Evolutionary conservation across 192 early-diverging fungal species (phyloP), one percentile per base, ranked within the genome.

Genomic region (Physocladia obscura): DNA sequence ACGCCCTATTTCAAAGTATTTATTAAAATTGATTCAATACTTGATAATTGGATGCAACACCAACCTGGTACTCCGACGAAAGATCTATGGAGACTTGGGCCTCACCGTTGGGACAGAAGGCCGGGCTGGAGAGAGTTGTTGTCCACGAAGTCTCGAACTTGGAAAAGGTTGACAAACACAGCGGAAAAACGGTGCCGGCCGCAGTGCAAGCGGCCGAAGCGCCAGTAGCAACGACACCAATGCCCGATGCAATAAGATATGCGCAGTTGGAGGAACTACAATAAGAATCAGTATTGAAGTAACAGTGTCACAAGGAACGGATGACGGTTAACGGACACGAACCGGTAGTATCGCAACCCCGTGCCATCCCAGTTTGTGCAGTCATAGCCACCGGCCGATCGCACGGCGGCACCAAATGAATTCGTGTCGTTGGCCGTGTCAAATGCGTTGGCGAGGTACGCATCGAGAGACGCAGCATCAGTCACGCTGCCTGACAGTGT

Each of bases 351-450:
- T 22, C 63, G 47, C 2, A 65, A 29, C 4, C 49, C 48, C 13
- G 63, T 65, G 34, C 63, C 63, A 65, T 65, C 63, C 63, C 63
- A 65, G 26, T 31, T 32, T 2, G 63, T 44, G 48, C 63, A 65
- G 29, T 29, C 13, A 21, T 30, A 58, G 15, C 4, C 30, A 30
- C 27, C 4, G 31, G 22, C 21, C 6, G 27, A 32, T n/a, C 63
- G 44, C 48, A 39, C 50, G 11, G 21, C 5, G 19, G 22, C 47
- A 6, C 63, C 63, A 36, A 65, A 65, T 21, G 63, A 0, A 19
- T 1, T 11, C 2, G 49, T 4, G n/a, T 2, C 31, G 34, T 49
- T 65, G 3, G 24, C n/a, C 6, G 34, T 8, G 50, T 22, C 31
- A 30, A 65, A 22, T 1, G 63, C n/a, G 11, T 13, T 13, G 15